phyloP scores from a whole-genome alignment of 352 stramenopile species.

The Phytophthora citrophthora region DNA sequence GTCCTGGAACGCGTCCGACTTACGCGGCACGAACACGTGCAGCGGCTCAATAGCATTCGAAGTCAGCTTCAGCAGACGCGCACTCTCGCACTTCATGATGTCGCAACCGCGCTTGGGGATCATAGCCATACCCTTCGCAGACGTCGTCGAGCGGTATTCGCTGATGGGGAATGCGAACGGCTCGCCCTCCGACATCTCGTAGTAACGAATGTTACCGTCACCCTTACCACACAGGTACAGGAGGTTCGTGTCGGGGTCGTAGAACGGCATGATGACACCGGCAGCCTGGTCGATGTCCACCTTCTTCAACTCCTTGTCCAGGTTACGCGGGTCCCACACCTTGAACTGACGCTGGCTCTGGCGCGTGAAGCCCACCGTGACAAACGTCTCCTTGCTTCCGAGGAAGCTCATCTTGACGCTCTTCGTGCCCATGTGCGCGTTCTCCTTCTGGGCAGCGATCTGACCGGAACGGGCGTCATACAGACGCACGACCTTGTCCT shows the following conservation, averaged over 20 bases:
- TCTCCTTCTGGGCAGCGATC: conserved; percentile 78
- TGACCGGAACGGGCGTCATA: conserved; percentile 94
- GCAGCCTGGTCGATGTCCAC: conserved; percentile 98
- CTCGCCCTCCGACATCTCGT: conserved; percentile 97
- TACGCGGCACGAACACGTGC: conserved; percentile 96
- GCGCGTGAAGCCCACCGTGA: conserved; percentile 97
- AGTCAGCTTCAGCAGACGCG: conserved; percentile 95
- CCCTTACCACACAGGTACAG: conserved; percentile 98
- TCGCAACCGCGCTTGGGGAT: conserved; percentile 98
- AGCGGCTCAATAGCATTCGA: conserved; percentile 97
- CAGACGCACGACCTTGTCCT: conserved; percentile 98
- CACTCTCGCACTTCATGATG: conserved; percentile 98
- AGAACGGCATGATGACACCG: conserved; percentile 99
- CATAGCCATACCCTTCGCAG: conserved; percentile 97
- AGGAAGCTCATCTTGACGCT: conserved; percentile 98
- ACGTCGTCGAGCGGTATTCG: conserved; percentile 96
- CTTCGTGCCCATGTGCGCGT: conserved; percentile 97
- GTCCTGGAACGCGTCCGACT: conserved; percentile 99
- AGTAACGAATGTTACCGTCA: conserved; percentile 99
- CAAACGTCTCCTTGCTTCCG: conserved; percentile 95
- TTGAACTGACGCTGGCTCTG: conserved; percentile 95
- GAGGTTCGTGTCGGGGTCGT: conserved; percentile 97
- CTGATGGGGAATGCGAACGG: conserved; percentile 93
- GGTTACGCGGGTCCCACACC: conserved; percentile 89
- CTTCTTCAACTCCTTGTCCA: conserved; percentile 93